phyloP scores from a whole-genome alignment of 2,329 filamentous ascomycete species.

The Fusarium tanahbumbuense region DNA sequence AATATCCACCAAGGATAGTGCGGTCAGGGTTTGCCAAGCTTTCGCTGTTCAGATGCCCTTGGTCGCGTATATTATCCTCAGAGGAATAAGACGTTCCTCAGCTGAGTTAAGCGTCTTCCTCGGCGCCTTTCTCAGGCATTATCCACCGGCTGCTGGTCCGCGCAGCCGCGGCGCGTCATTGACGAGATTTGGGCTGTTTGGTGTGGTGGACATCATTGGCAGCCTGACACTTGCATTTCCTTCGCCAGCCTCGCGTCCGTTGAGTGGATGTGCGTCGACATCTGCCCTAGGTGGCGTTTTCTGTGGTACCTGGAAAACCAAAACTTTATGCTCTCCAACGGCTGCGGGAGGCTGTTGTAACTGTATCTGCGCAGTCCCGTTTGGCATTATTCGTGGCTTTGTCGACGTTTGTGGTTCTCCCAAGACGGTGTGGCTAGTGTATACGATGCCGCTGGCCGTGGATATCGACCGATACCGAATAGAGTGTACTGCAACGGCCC shows the following conservation, averaged over 20 bases:
- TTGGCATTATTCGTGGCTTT: conserved; percentile 8
- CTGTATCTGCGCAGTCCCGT: conserved; percentile 11
- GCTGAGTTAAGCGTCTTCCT: conserved; percentile 45
- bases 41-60: conserved; percentile 31
- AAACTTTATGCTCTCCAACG: conserved; percentile 26
- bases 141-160: conserved; percentile 35
- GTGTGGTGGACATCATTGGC: conserved; percentile 23
- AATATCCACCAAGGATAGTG: conserved; percentile 39
- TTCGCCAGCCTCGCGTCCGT: conserved; percentile 39
- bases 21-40: conserved; percentile 42
- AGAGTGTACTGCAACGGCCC: conserved; percentile 44
- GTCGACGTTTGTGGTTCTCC: conserved; percentile 13
- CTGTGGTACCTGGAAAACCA: conserved; percentile 14
- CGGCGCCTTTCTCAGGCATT: conserved; percentile 36
- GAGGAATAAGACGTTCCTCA: conserved; percentile 37
- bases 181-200: conserved; percentile 34
- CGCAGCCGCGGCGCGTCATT: conserved; percentile 34
- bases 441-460: conserved; percentile 31
- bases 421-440: conserved; percentile 42
- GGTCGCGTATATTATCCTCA: conserved; percentile 22
- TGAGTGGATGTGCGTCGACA: conserved; percentile 25
- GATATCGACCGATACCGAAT: conserved; percentile 31
- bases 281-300: conserved; percentile 34
- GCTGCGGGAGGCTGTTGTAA: conserved; percentile 10
- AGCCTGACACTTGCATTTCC: conserved; percentile 18